Conservation (phyloP, 73 alveolate species). For the Paraurostyla sp. region DNA sequence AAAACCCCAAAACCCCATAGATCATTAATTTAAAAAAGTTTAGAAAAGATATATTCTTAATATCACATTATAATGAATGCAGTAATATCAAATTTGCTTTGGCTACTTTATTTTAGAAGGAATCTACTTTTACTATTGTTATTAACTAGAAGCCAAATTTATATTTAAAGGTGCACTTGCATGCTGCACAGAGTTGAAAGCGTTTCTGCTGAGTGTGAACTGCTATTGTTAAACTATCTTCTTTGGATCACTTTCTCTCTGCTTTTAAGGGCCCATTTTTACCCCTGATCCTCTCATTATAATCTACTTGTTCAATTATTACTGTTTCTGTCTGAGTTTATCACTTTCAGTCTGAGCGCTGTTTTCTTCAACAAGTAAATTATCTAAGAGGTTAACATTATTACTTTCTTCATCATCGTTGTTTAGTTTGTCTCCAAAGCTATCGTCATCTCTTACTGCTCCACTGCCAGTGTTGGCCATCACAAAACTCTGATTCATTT, state of each 20-base stretch:
- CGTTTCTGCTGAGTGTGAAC: neutral
- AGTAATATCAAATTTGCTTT: too few species aligned
- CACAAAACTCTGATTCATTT: slow-evolving; percentile 15
- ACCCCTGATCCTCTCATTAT: slow-evolving; percentile 21
- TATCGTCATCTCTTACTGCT: neutral
- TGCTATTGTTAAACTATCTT: neutral
- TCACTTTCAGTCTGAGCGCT: slow-evolving; percentile 29
- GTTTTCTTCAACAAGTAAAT: neutral
- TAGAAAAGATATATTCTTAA: too few species aligned
- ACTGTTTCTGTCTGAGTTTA: neutral
- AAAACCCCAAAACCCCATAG: too few species aligned
- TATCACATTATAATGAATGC: too few species aligned
- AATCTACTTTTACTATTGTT: too few species aligned
- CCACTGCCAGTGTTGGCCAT: slow-evolving; percentile 24
- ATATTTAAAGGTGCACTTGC: slow-evolving; percentile 14
- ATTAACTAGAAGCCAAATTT: too few species aligned
- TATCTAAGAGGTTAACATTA: neutral
- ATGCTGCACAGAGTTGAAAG: neutral
- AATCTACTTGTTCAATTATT: neutral
- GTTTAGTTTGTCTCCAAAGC: neutral
- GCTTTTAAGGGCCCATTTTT: neutral
- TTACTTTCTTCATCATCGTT: neutral
- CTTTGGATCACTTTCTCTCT: neutral
- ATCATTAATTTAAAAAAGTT: too few species aligned
- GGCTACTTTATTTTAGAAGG: too few species aligned